Conservation (phyloP, 306 rosid species). For the Cucurbita argyrosperma region DNA sequence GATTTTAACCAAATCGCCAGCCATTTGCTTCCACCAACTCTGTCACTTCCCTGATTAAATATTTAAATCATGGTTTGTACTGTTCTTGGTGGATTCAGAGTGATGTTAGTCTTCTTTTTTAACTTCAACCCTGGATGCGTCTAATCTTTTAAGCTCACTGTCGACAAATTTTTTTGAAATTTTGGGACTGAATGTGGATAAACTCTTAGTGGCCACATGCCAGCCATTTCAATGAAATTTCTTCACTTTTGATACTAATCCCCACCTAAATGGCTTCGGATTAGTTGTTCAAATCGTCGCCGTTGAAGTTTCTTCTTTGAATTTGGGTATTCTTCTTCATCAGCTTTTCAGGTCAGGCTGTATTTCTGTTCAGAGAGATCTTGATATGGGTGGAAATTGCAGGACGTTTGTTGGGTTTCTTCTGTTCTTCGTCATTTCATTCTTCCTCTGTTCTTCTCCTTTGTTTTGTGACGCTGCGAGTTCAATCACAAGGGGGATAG, state of each 20-base stretch:
- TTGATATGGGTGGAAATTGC: slow-evolving; percentile 10
- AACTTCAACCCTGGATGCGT: too few relatives aligned
- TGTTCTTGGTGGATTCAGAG: background rate
- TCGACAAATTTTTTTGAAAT: too few relatives aligned
- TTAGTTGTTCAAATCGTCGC: background rate
- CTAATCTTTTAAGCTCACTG: too few relatives aligned
- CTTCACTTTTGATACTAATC: background rate
- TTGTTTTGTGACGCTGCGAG: slow-evolving; percentile 21
- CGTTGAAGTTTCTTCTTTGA: background rate
- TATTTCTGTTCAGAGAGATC: background rate
- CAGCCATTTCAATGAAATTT: background rate
- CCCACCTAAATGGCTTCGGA: background rate
- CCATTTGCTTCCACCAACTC: background rate
- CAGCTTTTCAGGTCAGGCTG: background rate
- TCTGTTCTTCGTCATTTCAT: background rate
- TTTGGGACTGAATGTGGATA: too few relatives aligned
- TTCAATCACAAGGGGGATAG: slow-evolving; percentile 15
- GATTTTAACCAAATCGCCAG: background rate
- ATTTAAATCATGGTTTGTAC: background rate
- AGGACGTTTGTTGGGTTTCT: background rate
- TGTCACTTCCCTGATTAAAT: background rate
- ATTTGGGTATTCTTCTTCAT: background rate
- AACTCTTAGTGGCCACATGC: background rate
- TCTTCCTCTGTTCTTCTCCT: slow-evolving; percentile 8
- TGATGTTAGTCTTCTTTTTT: background rate